Conservation (phyloP, 495 filamentous ascomycete genomes). For the Tuber melanosporum region DNA sequence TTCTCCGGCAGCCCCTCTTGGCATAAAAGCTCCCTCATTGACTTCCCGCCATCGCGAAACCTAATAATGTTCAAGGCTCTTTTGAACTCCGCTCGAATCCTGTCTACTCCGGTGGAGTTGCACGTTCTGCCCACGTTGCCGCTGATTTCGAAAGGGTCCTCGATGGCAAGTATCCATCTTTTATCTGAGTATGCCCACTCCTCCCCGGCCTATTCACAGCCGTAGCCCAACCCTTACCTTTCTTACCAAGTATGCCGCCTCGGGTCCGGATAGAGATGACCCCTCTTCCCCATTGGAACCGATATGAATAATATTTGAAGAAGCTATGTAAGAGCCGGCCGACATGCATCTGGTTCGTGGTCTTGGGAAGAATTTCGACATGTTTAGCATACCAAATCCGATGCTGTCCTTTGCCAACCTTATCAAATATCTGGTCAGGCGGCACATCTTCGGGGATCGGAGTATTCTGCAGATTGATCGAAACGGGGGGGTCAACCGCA, state of each 20-base stretch:
- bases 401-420: slow-evolving; percentile 27
- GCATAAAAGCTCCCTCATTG: slow-evolving; percentile 31
- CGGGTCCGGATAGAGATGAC: slow-evolving; percentile 64
- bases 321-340: slow-evolving; percentile 65
- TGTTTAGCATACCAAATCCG: slow-evolving; percentile 38
- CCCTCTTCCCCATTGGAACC: slow-evolving; percentile 64
- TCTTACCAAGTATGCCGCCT: slow-evolving; percentile 62
- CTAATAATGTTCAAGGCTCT: slow-evolving; percentile 62
- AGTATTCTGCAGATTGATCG: slow-evolving; percentile 65
- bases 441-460: slow-evolving; percentile 23
- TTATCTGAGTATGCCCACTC: slow-evolving; percentile 43
- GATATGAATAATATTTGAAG: slow-evolving; percentile 70
- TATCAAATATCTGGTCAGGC: slow-evolving; percentile 36
- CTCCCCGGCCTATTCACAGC: slow-evolving; percentile 52
- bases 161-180: slow-evolving; percentile 78
- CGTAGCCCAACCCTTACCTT: slow-evolving; percentile 68
- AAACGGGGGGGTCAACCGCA: slow-evolving; percentile 66
- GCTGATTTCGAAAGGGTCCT: slow-evolving; percentile 76
- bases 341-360: slow-evolving; percentile 41
- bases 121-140: slow-evolving; percentile 81
- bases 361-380: slow-evolving; percentile 10
- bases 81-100: slow-evolving; percentile 72
- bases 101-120: slow-evolving; percentile 56
- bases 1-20: slow-evolving; percentile 37
- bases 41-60: slow-evolving; percentile 31